Conservation (phyloP, 257 asterid genomes). For the Jaltomata sinuosa region DNA sequence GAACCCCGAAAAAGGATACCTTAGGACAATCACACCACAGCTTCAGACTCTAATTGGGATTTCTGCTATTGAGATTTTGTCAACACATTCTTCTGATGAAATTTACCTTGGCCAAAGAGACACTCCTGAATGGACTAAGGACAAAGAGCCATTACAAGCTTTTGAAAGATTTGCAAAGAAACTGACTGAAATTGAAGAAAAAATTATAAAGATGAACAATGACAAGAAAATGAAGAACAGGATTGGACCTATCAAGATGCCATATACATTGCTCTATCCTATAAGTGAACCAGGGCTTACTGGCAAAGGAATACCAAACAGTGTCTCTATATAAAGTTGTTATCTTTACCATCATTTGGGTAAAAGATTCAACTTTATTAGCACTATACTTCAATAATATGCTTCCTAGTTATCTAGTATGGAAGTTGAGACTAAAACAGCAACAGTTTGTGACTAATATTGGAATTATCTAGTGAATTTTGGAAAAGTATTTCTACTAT, state of each 20-base stretch:
- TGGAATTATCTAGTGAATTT: not conserved
- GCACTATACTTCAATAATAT: not conserved
- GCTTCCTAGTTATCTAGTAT: not conserved
- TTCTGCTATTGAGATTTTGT: conserved; percentile 53
- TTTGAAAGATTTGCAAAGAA: conserved; percentile 47
- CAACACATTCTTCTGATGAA: conserved; percentile 71
- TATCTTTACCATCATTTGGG: not conserved
- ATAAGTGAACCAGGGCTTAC: conserved; percentile 57
- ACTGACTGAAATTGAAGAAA: conserved; percentile 40
- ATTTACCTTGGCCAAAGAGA: conserved; percentile 66
- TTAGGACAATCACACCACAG: conserved; percentile 55
- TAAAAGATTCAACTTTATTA: not conserved
- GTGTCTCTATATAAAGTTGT: conserved; percentile 37
- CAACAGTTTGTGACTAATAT: not conserved
- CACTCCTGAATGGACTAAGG: conserved; percentile 49
- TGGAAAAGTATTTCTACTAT: not conserved
- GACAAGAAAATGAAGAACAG: conserved; percentile 47
- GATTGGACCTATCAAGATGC: conserved; percentile 60
- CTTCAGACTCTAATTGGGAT: conserved; percentile 52
- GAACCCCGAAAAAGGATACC: conserved; percentile 50
- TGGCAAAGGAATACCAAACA: conserved; percentile 75
- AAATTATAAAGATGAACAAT: conserved; percentile 35
- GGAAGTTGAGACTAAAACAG: no score
- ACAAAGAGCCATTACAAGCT: conserved; percentile 37
- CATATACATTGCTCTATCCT: conserved; percentile 63